Evolutionary conservation across 1,284 basidiomycete species (phyloP).

Genomic region (Schizopora paradoxa): DNA sequence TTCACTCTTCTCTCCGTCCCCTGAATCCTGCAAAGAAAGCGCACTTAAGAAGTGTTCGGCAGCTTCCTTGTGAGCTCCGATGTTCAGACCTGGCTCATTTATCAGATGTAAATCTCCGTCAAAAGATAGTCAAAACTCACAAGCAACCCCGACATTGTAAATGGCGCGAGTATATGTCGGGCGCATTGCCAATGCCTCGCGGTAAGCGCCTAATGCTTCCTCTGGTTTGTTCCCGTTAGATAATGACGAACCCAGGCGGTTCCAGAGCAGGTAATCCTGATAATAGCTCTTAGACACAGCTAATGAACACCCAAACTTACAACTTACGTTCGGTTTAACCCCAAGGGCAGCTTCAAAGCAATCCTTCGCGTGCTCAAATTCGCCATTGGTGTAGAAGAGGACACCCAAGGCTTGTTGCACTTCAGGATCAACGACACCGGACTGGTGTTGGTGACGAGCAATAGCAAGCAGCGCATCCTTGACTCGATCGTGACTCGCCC

Average conservation of each 20-base stretch:
- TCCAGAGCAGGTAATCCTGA: constrained; percentile 95
- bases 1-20: constrained; percentile 66
- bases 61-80: constrained; percentile 93
- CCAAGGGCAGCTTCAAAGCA: constrained; percentile 87
- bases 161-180: constrained; percentile 97
- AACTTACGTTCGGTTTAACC: constrained; percentile 60
- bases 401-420: constrained; percentile 93
- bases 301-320: background rate
- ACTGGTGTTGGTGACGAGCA: constrained; percentile 72
- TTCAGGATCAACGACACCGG: constrained; percentile 80
- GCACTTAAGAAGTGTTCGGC: constrained; percentile 96
- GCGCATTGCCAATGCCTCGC: constrained; percentile 87
- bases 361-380: constrained; percentile 80
- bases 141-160: constrained; percentile 96
- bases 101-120: constrained; percentile 2
- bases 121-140: constrained; percentile 39
- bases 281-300: background rate
- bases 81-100: constrained; percentile 70
- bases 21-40: constrained; percentile 72
- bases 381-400: constrained; percentile 82
- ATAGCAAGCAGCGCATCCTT: constrained; percentile 84
- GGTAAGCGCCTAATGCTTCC: constrained; percentile 92
- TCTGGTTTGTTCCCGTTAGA: constrained; percentile 96
- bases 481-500: constrained; percentile 81
- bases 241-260: constrained; percentile 89